These are phyloP conservation scores for Paramecium primaurelia DNA, from an alignment of 73 alveolate species.

Conservation along the genomic window DNA sequence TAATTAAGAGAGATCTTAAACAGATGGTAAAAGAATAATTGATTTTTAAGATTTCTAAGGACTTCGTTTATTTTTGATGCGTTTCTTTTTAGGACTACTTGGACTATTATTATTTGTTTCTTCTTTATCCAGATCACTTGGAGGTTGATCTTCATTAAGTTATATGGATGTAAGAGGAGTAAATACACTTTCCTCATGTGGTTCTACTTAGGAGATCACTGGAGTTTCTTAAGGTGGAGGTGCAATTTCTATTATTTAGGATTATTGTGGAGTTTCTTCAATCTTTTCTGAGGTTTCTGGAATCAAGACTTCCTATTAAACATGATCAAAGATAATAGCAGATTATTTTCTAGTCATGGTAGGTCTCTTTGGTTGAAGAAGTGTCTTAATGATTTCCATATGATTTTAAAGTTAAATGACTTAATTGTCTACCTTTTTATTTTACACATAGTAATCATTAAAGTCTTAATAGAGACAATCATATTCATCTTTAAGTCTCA, in stretches of 20 bases:
- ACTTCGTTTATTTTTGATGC: not conserved
- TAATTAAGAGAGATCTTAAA: not conserved
- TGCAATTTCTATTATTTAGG: not conserved
- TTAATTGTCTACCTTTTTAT: not conserved
- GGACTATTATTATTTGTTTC: not conserved
- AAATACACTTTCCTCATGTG: not conserved
- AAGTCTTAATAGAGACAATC: constrained; percentile 17
- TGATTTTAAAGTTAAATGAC: not conserved
- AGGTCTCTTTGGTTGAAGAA: not conserved
- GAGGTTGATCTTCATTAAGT: not conserved
- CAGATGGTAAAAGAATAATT: not conserved
- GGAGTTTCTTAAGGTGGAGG: not conserved
- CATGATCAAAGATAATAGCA: not conserved
- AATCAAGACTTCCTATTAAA: not conserved
- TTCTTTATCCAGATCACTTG: not conserved
- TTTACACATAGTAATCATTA: constrained; percentile 23
- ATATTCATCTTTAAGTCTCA: constrained; percentile 7
- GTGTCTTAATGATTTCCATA: not conserved
- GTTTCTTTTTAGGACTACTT: not conserved
- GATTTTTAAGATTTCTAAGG: not conserved
- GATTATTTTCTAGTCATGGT: not conserved
- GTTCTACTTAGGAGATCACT: not conserved
- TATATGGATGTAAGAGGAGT: not conserved
- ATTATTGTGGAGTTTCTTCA: not conserved
- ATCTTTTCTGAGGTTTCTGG: not conserved